phyloP scores from a whole-genome alignment of 1,284 basidiomycete genomes.

The Tetrapyrgos nigripes region DNA sequence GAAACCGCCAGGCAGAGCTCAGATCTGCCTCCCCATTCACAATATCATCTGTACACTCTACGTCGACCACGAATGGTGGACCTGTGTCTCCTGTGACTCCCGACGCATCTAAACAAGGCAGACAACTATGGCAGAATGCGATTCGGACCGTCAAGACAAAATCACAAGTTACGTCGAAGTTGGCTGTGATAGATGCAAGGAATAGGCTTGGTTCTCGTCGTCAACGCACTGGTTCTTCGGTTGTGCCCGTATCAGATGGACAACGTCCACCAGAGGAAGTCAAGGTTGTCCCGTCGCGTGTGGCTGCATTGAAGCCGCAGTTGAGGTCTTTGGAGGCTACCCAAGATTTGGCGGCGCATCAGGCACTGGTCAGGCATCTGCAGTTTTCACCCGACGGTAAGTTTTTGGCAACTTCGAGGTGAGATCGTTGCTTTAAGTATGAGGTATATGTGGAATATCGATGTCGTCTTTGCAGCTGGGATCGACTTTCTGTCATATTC shows the following conservation, averaged over 20 bases:
- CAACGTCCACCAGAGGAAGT: conserved; percentile 34
- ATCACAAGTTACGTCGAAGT: conserved; percentile 32
- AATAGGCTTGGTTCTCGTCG: conserved; percentile 32
- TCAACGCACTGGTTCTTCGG: conserved; percentile 36
- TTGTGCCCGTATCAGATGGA: conserved; percentile 48
- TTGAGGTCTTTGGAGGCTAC: conserved; percentile 60
- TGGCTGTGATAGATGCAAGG: conserved; percentile 31
- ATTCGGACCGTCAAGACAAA: conserved; percentile 36
- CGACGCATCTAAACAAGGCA: conserved; percentile 17
- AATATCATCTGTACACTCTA: too few relatives aligned
- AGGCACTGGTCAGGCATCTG: conserved; percentile 69
- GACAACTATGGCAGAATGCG: conserved; percentile 36
- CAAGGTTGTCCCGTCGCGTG: conserved; percentile 49
- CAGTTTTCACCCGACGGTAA: conserved; percentile 78
- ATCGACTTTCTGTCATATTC: conserved; percentile 77
- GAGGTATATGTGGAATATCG: too few relatives aligned
- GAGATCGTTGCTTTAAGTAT: conserved; percentile 25
- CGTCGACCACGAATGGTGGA: too few relatives aligned
- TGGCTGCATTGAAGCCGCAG: conserved; percentile 59
- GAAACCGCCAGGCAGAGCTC: too few relatives aligned
- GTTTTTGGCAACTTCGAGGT: conserved; percentile 76
- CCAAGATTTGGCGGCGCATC: conserved; percentile 69
- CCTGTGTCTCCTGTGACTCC: neutral
- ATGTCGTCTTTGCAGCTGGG: conserved; percentile 59
- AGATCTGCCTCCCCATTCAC: too few relatives aligned